Base-by-base conservation (phyloP, 1,284 basidiomycete genomes). In the Ustilago xerochloae region DNA sequence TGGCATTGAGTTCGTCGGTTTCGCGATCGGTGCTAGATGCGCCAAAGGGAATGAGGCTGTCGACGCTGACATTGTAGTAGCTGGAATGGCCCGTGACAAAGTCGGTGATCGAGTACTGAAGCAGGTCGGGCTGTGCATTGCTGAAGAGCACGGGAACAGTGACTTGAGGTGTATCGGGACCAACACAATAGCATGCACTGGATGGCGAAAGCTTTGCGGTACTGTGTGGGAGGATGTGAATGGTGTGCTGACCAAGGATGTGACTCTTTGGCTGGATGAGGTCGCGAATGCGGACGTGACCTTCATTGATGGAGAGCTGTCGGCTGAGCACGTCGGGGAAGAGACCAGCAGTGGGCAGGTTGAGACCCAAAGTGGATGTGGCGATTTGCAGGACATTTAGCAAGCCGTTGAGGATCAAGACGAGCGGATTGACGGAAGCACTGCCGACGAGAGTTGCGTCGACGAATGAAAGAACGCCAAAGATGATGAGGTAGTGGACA, bases 161-260 rank as follows among this genome's bases (percentile, higher is more conserved):
- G 46, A 91, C 88, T 39, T 87, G 86, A 9, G 86, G 86, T 6
- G 89, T 86, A 3, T 89, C 84, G 0, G 89, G 63, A 8, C 77
- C 86, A 16, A 94, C 85, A 78, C 93, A 95, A 84, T 90, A 92
- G 15, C 81, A 83, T 12, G 68, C 59, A 13, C 74, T 65, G 13
- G 68, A 55, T 2, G 92, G 91, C 70, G 93, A 93, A 18, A 95
- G 86, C 45, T 90, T 90, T 15, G 92, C 93, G 1, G 93, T 94
- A 81, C 92, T 87, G 53, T 64, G 65, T 8, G 93, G 93, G 3
- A 93, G 93, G 88, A 94, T 92, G 75, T 91, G 91, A 54, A 95
- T 90, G 2, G 93, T 94, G 81, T 94, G 92, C 85, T 93, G 91
- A 22, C 93, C 93, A 33, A 91, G 88, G n/a, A 95, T 87, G 81